phyloP scores from a whole-genome alignment of 78 protist species.

The Blattamonas nauphoetae region DNA sequence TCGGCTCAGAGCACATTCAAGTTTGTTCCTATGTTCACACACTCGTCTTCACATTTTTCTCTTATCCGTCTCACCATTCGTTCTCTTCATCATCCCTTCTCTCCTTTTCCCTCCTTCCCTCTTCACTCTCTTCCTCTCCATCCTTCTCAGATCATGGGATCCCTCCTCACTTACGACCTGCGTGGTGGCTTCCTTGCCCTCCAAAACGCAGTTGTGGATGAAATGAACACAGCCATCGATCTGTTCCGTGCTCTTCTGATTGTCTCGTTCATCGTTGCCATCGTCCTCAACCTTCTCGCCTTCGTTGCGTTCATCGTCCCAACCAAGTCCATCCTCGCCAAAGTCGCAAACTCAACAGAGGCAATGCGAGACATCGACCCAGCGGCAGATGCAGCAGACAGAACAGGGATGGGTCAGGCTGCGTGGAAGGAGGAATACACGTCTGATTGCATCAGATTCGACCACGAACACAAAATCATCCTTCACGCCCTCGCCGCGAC shows the following conservation, averaged over 20 bases:
- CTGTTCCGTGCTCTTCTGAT: background rate
- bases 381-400: background rate
- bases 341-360: background rate
- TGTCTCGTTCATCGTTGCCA: background rate
- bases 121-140: too few species aligned
- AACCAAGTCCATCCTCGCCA: background rate
- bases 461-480: background rate
- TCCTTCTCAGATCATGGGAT: background rate
- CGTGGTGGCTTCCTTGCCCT: background rate
- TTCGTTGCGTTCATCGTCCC: background rate
- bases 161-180: background rate
- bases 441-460: background rate
- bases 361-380: background rate
- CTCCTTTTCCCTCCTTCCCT: too few species aligned
- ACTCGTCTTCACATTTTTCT: too few species aligned
- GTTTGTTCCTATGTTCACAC: too few species aligned
- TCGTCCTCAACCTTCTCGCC: background rate
- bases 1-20: too few species aligned
- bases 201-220: background rate
- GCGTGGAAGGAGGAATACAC: background rate
- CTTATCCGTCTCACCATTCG: too few species aligned
- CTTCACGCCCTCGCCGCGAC: background rate
- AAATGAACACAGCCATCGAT: background rate
- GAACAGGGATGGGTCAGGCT: background rate
- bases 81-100: too few species aligned